Evolutionary conservation across 371 early-diverging fungal genomes (phyloP), one percentile per base, ranked within the genome.

Genomic region (Syncephalis plumigaleata): DNA sequence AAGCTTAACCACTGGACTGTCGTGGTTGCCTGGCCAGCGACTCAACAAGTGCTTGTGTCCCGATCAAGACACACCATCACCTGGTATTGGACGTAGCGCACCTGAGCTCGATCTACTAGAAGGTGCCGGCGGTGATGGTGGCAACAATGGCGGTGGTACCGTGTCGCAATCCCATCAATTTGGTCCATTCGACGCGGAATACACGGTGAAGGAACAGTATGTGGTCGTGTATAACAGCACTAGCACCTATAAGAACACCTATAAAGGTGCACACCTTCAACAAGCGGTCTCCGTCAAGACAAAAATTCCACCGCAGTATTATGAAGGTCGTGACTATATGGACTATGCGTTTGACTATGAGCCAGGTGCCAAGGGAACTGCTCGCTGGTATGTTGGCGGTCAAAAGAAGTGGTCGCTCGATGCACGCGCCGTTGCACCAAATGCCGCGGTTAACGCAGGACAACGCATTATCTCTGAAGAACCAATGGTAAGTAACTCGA

Each of bases 51-150:
- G 68, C 39, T 65, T 66, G 24, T 71, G 74, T 48, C 42, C 49
- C 15, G 48, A 44, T 25, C 36, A 43, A 63, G 70, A 68, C 50
- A 68, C 65, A 42, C 70, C 74, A 3, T 64, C 55, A 22, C 65
- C 67, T 0, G 69, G 73, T n/a, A 53, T 52, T 18, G 72, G 73
- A 9, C 64, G 74, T 15, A 66, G 73, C 4, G 72, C 69, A 4
- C 73, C 72, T 17, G 67, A 73, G 40, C 70, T 74, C 23, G 72
- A 68, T 45, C 48, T 74, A 18, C 57, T 67, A 38, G 75, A 74
- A 47, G 71, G 62, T 21, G 8, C 16, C 11, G 51, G 51, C 18
- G 51, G 45, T 16, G 16, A 16, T 21, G 21, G 40, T n/a, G 21
- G 21, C 16, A 21, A 21, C 16, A 18, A 16, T 21, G 21, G 40